Evolutionary conservation across 768 basidiomycete genomes (phyloP).

Genomic region (Calocera viscosa): DNA sequence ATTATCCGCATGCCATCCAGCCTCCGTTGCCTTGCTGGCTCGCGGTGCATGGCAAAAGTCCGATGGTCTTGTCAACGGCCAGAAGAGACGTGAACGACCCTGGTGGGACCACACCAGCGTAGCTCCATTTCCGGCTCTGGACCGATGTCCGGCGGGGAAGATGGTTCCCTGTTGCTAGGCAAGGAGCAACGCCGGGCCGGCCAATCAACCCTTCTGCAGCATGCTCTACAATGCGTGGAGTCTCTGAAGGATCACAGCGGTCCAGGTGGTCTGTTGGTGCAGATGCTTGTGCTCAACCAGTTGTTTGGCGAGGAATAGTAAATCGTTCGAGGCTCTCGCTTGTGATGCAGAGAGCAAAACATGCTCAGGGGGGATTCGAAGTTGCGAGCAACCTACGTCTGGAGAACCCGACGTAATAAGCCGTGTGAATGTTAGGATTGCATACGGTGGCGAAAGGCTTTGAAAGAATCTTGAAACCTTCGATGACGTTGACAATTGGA

Average conservation of each 20-base stretch:
- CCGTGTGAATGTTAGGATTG: neutral
- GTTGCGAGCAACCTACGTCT: neutral
- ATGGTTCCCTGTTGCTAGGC: conserved; percentile 2
- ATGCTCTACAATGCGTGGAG: neutral
- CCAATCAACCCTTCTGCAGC: neutral
- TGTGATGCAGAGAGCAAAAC: neutral
- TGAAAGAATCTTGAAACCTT: neutral
- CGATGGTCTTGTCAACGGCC: neutral
- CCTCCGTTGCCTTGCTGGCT: neutral
- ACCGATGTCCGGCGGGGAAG: neutral
- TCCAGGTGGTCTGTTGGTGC: neutral
- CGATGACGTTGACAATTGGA: neutral
- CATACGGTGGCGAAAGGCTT: neutral
- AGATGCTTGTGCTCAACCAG: neutral
- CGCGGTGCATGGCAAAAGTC: neutral
- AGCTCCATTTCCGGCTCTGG: neutral
- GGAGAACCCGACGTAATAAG: neutral
- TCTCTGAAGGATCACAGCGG: neutral
- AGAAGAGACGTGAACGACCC: neutral
- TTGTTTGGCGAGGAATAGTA: neutral
- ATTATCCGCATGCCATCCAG: neutral
- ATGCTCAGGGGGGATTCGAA: neutral
- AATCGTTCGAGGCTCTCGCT: neutral
- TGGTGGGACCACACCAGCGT: neutral
- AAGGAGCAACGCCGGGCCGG: neutral